These are phyloP conservation scores for Naganishia cerealis DNA, from an alignment of 1,284 basidiomycete genomes.

Conservation along the genomic window DNA sequence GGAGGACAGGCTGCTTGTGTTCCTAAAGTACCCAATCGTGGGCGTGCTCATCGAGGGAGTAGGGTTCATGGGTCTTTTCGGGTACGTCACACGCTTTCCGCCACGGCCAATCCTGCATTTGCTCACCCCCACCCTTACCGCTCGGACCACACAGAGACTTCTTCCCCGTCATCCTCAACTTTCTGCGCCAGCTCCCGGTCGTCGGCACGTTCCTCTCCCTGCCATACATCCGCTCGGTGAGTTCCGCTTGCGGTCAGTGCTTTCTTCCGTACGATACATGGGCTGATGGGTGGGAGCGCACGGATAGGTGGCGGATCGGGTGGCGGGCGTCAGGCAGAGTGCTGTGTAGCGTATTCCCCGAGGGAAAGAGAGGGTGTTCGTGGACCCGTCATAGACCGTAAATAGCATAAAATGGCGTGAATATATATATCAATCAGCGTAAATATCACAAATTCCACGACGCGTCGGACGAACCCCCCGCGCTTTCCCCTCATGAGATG, in stretches of 20 bases:
- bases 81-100: constrained; percentile 63
- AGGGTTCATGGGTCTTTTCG: constrained; percentile 95
- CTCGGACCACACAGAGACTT: constrained; percentile 72
- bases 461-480: constrained; percentile 10
- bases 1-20: constrained; percentile 49
- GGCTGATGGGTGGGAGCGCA: background rate
- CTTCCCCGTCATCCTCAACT: constrained; percentile 96
- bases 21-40: constrained; percentile 89
- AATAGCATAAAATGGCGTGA: background rate
- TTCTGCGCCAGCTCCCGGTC: constrained; percentile 89
- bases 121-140: background rate
- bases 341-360: constrained; percentile 42
- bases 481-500: background rate
- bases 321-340: constrained; percentile 53
- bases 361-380: no score
- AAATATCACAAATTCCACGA: background rate
- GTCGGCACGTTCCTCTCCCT: constrained; percentile 82
- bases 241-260: constrained; percentile 32
- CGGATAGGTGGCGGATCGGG: constrained; percentile 47
- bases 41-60: constrained; percentile 93
- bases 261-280: constrained; percentile 8
- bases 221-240: constrained; percentile 69
- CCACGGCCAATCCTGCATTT: background rate
- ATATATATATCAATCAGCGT: background rate
- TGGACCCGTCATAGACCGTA: background rate